Conservation (phyloP, 2,329 filamentous ascomycete genomes). For the Alternaria burnsii region DNA sequence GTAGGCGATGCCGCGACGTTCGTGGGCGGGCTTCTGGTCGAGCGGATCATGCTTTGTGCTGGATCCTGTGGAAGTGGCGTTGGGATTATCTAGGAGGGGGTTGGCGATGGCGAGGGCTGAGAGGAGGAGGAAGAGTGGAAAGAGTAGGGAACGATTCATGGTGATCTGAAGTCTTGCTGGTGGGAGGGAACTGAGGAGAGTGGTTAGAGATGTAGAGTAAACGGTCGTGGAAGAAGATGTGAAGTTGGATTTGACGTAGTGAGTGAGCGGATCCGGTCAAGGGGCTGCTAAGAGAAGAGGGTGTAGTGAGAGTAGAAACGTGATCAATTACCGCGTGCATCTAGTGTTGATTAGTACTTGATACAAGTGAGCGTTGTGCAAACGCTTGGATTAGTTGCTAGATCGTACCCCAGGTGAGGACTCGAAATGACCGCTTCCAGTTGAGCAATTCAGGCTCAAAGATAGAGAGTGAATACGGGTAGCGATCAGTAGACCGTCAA, state of each 20-base stretch:
- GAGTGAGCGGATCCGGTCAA: background rate
- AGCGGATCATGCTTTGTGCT: background rate
- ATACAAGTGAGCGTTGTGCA: background rate
- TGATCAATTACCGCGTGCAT: background rate
- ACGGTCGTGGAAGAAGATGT: background rate
- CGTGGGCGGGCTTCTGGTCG: conserved; percentile 49
- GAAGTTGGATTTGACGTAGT: background rate
- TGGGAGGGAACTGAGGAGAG: background rate
- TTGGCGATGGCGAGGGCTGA: background rate
- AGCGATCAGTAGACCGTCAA: background rate
- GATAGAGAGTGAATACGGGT: background rate
- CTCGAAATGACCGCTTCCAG: background rate
- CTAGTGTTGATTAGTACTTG: background rate
- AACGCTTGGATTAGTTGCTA: background rate
- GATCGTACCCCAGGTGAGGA: background rate
- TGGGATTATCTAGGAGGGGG: background rate
- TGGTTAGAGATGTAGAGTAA: background rate
- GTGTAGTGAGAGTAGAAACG: too few relatives aligned
- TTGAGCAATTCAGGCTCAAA: background rate
- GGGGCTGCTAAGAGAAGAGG: background rate
- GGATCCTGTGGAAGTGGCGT: background rate
- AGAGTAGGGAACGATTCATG: background rate
- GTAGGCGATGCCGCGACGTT: conserved; percentile 69
- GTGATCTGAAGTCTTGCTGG: background rate
- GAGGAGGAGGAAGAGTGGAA: background rate